Conservation (phyloP, 148 eudicot species). For the Camellia lanceoleosa region DNA sequence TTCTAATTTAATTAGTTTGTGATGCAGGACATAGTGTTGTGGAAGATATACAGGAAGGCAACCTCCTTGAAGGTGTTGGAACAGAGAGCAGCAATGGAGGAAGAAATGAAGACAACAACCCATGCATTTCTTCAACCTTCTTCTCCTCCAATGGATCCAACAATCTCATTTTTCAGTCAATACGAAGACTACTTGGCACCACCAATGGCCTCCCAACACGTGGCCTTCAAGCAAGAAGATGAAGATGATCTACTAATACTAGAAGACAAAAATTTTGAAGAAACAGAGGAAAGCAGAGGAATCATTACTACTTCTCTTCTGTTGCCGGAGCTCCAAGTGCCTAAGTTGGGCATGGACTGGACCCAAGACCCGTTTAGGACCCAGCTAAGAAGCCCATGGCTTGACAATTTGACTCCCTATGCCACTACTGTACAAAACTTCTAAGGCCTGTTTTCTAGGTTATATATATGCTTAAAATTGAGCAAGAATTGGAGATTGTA, state of each 20-base stretch:
- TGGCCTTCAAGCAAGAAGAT: slow-evolving; percentile 30
- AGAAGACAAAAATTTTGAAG: background rate
- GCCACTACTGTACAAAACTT: slow-evolving; percentile 24
- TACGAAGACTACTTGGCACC: slow-evolving; percentile 23
- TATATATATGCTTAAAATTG: background rate
- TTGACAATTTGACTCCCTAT: slow-evolving; percentile 41
- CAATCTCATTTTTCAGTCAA: slow-evolving; percentile 23
- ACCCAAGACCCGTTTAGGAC: slow-evolving; percentile 52
- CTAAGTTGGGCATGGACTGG: slow-evolving; percentile 50
- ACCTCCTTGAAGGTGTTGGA: slow-evolving; percentile 81
- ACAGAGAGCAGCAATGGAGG: slow-evolving; percentile 68
- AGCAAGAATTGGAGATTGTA: background rate
- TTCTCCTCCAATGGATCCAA: slow-evolving; percentile 33
- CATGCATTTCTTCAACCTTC: slow-evolving; percentile 11
- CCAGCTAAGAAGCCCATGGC: slow-evolving; percentile 68
- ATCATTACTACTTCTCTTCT: slow-evolving; percentile 9
- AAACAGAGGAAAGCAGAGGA: slow-evolving; percentile 8
- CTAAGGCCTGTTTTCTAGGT: background rate
- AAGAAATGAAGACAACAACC: slow-evolving; percentile 32
- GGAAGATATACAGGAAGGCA: slow-evolving; percentile 92
- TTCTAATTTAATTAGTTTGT: no score
- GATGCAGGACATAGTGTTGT: slow-evolving; percentile 80
- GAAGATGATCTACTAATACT: slow-evolving; percentile 6
- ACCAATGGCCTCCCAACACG: slow-evolving; percentile 21
- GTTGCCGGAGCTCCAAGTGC: slow-evolving; percentile 59